Evolutionary conservation across 306 rosid genomes (phyloP).

Genomic region (Vigna reflexopilosa): DNA sequence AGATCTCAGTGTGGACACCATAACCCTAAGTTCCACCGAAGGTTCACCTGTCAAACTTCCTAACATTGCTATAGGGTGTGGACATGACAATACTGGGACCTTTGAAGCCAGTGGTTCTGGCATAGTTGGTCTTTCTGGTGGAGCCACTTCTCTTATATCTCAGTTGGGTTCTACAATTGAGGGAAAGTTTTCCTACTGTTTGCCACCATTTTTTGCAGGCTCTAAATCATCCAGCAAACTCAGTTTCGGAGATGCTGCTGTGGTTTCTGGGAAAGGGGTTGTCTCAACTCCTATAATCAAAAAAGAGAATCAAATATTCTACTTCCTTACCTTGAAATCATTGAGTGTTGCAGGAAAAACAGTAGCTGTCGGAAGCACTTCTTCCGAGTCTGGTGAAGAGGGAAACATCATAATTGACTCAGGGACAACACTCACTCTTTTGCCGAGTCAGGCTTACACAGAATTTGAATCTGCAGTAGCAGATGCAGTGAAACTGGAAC

Average conservation of each 20-base stretch:
- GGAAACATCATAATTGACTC: constrained; percentile 35
- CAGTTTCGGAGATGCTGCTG: constrained; percentile 37
- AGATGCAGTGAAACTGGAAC: background rate
- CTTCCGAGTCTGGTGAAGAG: background rate
- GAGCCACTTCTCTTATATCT: constrained; percentile 42
- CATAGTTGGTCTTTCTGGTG: constrained; percentile 65
- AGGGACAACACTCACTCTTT: constrained; percentile 44
- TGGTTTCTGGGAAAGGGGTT: constrained; percentile 13
- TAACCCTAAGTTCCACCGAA: constrained; percentile 39
- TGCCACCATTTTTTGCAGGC: background rate
- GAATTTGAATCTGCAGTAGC: constrained; percentile 37
- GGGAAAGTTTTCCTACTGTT: constrained; percentile 66
- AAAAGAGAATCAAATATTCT: background rate
- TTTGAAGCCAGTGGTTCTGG: constrained; percentile 42
- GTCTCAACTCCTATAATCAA: constrained; percentile 32
- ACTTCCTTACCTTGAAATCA: constrained; percentile 21
- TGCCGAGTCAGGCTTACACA: constrained; percentile 39
- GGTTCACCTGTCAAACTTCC: constrained; percentile 39
- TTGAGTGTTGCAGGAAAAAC: background rate
- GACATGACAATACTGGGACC: background rate
- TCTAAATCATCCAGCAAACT: background rate
- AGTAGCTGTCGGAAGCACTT: background rate
- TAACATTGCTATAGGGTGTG: constrained; percentile 55
- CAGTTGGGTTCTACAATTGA: constrained; percentile 46
- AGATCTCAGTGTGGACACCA: constrained; percentile 28